Conservation (phyloP, 73 alveolate genomes). For the Effrenium voratum region DNA sequence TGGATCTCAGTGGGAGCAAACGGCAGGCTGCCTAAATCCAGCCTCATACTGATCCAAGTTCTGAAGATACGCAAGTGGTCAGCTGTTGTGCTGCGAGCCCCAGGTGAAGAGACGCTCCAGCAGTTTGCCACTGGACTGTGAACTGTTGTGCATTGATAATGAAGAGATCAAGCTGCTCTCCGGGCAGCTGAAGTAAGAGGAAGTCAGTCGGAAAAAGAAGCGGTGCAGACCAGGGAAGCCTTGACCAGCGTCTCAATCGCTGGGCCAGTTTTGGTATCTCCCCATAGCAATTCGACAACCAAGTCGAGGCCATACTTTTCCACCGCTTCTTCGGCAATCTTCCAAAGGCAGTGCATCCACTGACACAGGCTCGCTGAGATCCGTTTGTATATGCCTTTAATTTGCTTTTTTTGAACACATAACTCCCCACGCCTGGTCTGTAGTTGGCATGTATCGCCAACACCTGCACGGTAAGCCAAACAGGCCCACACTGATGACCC, state of each 20-base stretch:
- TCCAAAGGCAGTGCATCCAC: constrained; percentile 20
- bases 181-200: constrained; percentile 34
- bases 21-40: constrained; percentile 1
- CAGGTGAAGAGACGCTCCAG: constrained; percentile 31
- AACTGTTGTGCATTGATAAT: constrained; percentile 36
- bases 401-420: too few relatives aligned
- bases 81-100: neutral
- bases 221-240: too few relatives aligned
- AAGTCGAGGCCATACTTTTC: constrained; percentile 37
- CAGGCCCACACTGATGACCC: too few relatives aligned
- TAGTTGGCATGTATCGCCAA: too few relatives aligned
- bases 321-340: constrained; percentile 35
- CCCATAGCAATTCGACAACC: too few relatives aligned
- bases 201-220: too few relatives aligned
- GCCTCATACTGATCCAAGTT: too few relatives aligned
- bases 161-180: constrained; percentile 36
- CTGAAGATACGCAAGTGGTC: neutral
- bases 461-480: too few relatives aligned
- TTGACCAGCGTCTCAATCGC: too few relatives aligned
- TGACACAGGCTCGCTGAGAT: constrained; percentile 81
- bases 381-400: too few relatives aligned
- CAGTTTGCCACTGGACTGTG: neutral
- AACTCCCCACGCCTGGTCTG: too few relatives aligned
- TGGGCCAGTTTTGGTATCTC: too few relatives aligned
- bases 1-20: constrained; percentile 84